Base-by-base conservation (phyloP, 1,139 yeast species). In the Diutina scorzettiae region DNA sequence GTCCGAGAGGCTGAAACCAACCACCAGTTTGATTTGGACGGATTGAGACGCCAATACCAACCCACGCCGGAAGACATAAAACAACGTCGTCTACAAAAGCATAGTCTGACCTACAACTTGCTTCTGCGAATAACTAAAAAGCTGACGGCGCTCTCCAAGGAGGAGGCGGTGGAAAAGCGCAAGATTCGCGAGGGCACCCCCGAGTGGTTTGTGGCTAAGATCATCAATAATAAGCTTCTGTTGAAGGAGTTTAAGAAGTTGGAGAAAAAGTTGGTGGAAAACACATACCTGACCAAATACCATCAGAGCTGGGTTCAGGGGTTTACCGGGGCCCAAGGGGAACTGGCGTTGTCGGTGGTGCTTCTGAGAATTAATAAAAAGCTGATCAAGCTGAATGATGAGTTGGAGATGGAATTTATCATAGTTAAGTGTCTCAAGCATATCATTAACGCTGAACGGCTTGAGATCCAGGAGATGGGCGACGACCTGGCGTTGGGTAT, bases 301-400 rank as follows among this genome's bases (percentile, higher is more conserved):
- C 32, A 32, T 12, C 53, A 51, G 11, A 42, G 48, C n/a, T 68
- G 72, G 72, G 52, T 59, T 3, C 54, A 51, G 34, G 52, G 50
- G 7, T 69, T 69, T 48, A 54, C 58, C 17, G 58, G 56, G 14
- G 62, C 63, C 2, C 73, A 69, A 49, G 74, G 73, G 20, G 73
- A 68, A 43, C 60, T 69, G 11, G 73, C 73, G 0, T 54, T 69
- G 19, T 59, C 70, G 0, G 71, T 66, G 5, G 58, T 64, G 12
- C 59, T 69, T 30, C 53, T 66, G 1, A 52, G 69, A 40, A 58
- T 67, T 31, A 37, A 37, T 17, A 25, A 37, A 9, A 37, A 37
- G 29, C 30, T 25, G 31, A 37, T 37, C 21, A 37, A 37, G 24
- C 40, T 37, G 40, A 27, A 37, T n/a, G 24, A 25, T 7, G 31